These are phyloP conservation scores for Lentinula raphanica DNA, from an alignment of 768 basidiomycete genomes.

Conservation along the genomic window DNA sequence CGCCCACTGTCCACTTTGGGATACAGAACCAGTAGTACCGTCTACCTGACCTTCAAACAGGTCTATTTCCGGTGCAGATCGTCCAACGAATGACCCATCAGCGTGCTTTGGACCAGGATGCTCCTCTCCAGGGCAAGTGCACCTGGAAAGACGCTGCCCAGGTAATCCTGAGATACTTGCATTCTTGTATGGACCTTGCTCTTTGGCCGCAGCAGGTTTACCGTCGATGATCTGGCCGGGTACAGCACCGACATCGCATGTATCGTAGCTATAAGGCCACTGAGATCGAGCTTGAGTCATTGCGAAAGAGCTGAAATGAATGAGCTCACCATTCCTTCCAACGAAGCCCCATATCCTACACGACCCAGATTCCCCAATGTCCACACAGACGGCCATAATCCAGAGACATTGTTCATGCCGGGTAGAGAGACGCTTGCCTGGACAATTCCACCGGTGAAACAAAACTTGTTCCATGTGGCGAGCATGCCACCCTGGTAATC, in stretches of 20 bases:
- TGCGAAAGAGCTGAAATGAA: not conserved
- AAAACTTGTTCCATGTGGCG: constrained; percentile 56
- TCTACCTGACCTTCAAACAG: constrained; percentile 48
- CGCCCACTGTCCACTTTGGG: constrained; percentile 60
- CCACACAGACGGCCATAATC: constrained; percentile 19
- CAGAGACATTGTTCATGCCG: constrained; percentile 2
- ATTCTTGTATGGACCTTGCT: constrained; percentile 29
- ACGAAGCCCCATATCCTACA: constrained; percentile 65
- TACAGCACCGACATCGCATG: constrained; percentile 57
- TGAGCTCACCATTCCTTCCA: constrained; percentile 52
- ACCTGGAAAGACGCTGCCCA: constrained; percentile 51
- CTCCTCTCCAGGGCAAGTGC: constrained; percentile 52
- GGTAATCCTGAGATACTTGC: constrained; percentile 33
- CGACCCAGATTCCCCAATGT: constrained; percentile 50
- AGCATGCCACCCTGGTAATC: constrained; percentile 41
- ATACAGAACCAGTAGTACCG: constrained; percentile 29
- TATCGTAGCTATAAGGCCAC: constrained; percentile 69
- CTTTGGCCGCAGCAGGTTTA: constrained; percentile 37
- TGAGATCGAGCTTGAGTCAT: not conserved
- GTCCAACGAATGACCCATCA: constrained; percentile 43
- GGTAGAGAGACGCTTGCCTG: constrained; percentile 29
- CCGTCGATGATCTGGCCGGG: constrained; percentile 47
- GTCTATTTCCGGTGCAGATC: constrained; percentile 55
- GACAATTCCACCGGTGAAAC: constrained; percentile 75
- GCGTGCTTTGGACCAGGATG: constrained; percentile 48